A percentile compares a stretch with the other conserved stretches of the same genome.
These are phyloP conservation scores for Globisporangium mamillatum DNA, from an alignment of 352 stramenopile genomes.

Conservation along the genomic window DNA sequence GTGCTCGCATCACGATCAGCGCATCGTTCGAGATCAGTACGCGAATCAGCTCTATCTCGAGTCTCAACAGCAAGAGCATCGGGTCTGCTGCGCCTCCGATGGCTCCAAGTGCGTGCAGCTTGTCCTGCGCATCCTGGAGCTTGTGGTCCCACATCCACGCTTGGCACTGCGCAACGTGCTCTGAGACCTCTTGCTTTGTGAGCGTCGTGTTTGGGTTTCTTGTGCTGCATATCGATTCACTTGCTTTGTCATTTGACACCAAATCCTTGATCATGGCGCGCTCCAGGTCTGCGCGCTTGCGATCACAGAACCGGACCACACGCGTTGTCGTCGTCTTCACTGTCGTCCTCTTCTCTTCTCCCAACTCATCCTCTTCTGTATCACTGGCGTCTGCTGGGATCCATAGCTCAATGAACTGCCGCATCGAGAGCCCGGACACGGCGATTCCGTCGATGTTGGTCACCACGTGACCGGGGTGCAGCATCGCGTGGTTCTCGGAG, in stretches of 20 bases:
- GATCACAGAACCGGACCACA: constrained; percentile 28
- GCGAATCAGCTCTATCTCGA: constrained; percentile 32
- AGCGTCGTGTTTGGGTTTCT: not conserved
- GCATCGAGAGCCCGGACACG: constrained; percentile 23
- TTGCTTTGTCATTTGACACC: not conserved
- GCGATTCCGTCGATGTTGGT: constrained; percentile 28
- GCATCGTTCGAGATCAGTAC: constrained; percentile 40
- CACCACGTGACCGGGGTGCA: constrained; percentile 31
- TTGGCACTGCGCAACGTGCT: constrained; percentile 22
- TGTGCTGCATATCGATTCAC: not conserved
- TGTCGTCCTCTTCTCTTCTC: not conserved
- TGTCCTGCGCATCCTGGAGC: constrained; percentile 18
- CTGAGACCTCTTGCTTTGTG: constrained; percentile 5
- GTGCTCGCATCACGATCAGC: constrained; percentile 25
- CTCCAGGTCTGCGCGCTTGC: constrained; percentile 33
- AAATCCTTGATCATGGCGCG: constrained; percentile 30
- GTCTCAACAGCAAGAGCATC: constrained; percentile 21
- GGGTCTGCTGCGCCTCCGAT: constrained; percentile 21
- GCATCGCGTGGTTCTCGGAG: constrained; percentile 19
- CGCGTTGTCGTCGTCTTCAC: not conserved
- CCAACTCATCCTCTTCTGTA: not conserved
- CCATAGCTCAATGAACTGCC: constrained; percentile 34
- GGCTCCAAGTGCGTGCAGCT: constrained; percentile 11
- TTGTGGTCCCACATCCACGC: constrained; percentile 31
- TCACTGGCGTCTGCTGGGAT: not conserved